A percentile compares a stretch with the other conserved stretches of the same genome.
Conservation (phyloP, 345 rosid genomes). For the rapeseed (Brassica napus) region DNA sequence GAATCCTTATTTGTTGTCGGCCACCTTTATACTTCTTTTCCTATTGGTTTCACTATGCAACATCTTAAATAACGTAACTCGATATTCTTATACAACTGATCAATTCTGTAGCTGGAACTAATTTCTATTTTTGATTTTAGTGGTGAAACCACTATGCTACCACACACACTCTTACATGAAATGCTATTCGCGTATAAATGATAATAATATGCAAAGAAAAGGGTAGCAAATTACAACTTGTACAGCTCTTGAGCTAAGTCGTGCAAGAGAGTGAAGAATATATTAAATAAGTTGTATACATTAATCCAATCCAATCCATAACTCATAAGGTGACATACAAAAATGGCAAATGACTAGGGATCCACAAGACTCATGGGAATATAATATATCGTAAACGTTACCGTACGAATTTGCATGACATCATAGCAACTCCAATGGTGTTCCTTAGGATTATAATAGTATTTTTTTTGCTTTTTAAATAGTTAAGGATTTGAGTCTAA, state of each 20-base stretch:
- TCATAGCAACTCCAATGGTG: neutral
- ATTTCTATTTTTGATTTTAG: neutral
- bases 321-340: slow-evolving; percentile 40
- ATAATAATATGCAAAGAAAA: neutral
- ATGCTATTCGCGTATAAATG: neutral
- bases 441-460: too few relatives aligned
- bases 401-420: slow-evolving; percentile 35
- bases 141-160: neutral
- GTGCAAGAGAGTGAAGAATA: neutral
- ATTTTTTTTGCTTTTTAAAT: too few relatives aligned
- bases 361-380: slow-evolving; percentile 30
- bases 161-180: neutral
- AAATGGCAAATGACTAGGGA: slow-evolving; percentile 26
- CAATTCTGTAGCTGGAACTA: neutral
- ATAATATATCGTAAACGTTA: slow-evolving; percentile 25
- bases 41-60: neutral
- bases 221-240: neutral
- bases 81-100: neutral
- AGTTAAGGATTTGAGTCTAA: too few relatives aligned
- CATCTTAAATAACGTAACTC: neutral
- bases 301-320: neutral
- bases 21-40: slow-evolving; percentile 25
- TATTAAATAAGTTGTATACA: neutral
- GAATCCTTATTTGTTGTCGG: slow-evolving; percentile 43
- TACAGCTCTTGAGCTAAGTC: neutral